Evolutionary conservation across 306 rosid genomes (phyloP).

Genomic region (Quercus agrifolia): DNA sequence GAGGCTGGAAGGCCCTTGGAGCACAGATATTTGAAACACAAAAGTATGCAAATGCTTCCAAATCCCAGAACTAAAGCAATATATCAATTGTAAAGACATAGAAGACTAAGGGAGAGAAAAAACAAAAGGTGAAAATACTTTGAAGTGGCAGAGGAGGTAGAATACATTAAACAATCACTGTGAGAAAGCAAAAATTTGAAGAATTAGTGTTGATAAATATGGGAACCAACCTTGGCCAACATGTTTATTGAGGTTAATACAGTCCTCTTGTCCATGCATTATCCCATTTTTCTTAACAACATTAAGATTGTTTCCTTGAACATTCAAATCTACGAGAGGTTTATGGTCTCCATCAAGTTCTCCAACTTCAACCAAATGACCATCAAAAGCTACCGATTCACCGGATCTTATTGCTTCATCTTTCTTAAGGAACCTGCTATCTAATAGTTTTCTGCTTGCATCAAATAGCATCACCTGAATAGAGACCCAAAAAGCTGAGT

Average conservation of each 20-base stretch:
- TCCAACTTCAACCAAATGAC: constrained; percentile 69
- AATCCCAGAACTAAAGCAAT: not conserved
- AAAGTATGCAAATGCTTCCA: not conserved
- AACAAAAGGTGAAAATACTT: not conserved
- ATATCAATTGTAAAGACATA: not conserved
- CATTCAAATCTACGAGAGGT: constrained; percentile 30
- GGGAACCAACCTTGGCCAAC: constrained; percentile 43
- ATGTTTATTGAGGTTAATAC: constrained; percentile 17
- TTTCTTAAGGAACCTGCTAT: constrained; percentile 64
- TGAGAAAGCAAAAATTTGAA: not conserved
- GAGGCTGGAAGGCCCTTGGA: not conserved
- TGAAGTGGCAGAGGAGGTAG: not conserved
- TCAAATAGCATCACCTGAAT: constrained; percentile 68
- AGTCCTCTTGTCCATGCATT: constrained; percentile 33
- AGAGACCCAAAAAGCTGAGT: constrained; percentile 16
- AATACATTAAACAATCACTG: not conserved
- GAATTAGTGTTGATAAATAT: not conserved
- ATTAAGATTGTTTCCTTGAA: constrained; percentile 20
- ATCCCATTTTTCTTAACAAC: constrained; percentile 24
- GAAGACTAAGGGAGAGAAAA: not conserved
- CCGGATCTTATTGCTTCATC: constrained; percentile 59
- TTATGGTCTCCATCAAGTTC: constrained; percentile 46
- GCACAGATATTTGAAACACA: not conserved
- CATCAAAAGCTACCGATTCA: constrained; percentile 56
- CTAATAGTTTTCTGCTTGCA: constrained; percentile 50